Evolutionary conservation across 176 grass and related monocot species (phyloP), one percentile per base, ranked within the genome.

Genomic region (Elymus sibiricus): DNA sequence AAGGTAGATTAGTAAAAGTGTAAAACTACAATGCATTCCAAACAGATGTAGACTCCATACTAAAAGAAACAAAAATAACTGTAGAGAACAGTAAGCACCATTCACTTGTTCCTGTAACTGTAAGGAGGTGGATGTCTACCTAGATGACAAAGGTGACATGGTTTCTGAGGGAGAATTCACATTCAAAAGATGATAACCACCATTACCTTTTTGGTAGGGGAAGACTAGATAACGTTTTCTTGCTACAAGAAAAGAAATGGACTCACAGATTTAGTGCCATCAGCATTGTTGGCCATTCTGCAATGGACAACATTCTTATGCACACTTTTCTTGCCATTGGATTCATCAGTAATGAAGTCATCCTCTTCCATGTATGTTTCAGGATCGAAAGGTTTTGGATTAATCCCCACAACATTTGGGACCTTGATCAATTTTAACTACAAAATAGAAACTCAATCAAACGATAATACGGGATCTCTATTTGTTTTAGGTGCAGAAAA

Each of bases 391-490:
- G 91, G 88, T 73, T 92, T 95, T 53, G 91, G 84, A 62, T 98
- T 91, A 47, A 98, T 91, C 58, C 93, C 91, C 96, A 98, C 89
- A 53, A 98, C 94, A 79, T 98, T 98, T 76, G 96, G 94, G 16
- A 98, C 96, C 92, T 95, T 98, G 79, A 95, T 91, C 44, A 95
- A 75, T 82, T 98, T 95, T 90, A 94, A 94, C 96, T 98, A 89
- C 81, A 95, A 61, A 29, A 77, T 44, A 74, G 79, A 67, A 31
- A 90, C 81, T 79, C 68, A 59, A 26, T 73, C 38, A 73, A 73
- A 73, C 38, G 21, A 24, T 21, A 42, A 71, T 15, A 71, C 40
- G 22, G 35, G 69, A 25, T 71, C 11, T 71, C 21, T 42, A 71
- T 71, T 71, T 42, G 37, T 71, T 14, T 24, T 71, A 42, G 69